Conservation (phyloP, 202 grass and related monocot species). For the Setaria viridis region DNA sequence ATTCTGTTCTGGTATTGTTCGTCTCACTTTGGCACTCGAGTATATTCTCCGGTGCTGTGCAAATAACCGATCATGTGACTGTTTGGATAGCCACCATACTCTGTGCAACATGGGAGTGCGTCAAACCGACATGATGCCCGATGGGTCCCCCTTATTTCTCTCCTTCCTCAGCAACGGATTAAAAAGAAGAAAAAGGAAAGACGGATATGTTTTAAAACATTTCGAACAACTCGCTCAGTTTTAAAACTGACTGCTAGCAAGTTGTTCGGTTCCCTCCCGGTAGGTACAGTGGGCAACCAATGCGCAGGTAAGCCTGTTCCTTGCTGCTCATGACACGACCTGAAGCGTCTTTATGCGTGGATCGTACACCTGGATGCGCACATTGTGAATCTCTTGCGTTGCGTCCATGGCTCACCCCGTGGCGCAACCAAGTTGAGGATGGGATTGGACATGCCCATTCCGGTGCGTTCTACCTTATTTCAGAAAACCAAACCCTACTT, state of each 20-base stretch:
- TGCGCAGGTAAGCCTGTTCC: background rate
- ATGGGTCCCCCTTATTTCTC: no score
- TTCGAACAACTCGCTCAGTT: background rate
- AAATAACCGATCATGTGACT: background rate
- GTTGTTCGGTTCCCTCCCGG: background rate
- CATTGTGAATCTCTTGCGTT: background rate
- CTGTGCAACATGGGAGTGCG: no score
- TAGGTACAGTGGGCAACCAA: background rate
- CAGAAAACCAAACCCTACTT: background rate
- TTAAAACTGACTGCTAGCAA: background rate
- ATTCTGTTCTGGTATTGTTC: background rate
- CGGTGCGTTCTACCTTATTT: background rate
- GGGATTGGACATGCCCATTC: background rate
- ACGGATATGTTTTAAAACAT: background rate
- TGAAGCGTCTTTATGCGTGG: background rate
- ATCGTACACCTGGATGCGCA: background rate
- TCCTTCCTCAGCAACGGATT: background rate
- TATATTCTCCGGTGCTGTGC: background rate
- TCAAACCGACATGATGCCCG: background rate
- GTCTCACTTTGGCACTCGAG: background rate
- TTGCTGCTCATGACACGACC: background rate
- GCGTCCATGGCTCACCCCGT: background rate
- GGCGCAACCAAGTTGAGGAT: background rate
- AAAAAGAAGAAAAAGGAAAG: background rate
- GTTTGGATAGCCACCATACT: background rate